phyloP scores from a whole-genome alignment of 192 early-diverging fungal species.

The Mortierella alpina region DNA sequence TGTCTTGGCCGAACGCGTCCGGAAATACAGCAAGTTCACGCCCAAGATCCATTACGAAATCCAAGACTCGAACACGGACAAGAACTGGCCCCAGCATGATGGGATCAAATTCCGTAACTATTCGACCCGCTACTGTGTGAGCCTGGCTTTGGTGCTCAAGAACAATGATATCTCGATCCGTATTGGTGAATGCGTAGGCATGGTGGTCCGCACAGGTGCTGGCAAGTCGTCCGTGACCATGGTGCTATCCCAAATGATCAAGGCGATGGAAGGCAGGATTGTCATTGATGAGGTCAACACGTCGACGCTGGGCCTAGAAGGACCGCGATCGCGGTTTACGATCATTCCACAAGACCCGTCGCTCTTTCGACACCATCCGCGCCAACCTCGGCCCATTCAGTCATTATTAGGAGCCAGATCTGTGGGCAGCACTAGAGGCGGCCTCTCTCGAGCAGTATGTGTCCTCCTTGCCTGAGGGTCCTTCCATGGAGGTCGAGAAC shows the following conservation, averaged over 20 bases:
- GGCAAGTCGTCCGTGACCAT: slow-evolving; percentile 63
- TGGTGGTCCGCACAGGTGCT: slow-evolving; percentile 67
- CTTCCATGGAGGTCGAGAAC: slow-evolving; percentile 76
- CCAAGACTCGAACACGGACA: slow-evolving; percentile 57
- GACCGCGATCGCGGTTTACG: slow-evolving; percentile 68
- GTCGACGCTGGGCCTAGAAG: slow-evolving; percentile 62
- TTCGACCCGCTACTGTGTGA: slow-evolving; percentile 81
- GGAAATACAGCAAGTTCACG: slow-evolving; percentile 81
- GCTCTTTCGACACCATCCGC: slow-evolving; percentile 69
- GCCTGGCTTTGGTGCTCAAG: slow-evolving; percentile 80
- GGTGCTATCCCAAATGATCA: slow-evolving; percentile 59
- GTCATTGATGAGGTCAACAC: slow-evolving; percentile 56
- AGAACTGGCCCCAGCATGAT: slow-evolving; percentile 80
- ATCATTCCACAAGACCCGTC: slow-evolving; percentile 84
- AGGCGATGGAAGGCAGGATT: slow-evolving; percentile 62
- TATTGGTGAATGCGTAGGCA: slow-evolving; percentile 76
- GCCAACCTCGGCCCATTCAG: slow-evolving; percentile 67
- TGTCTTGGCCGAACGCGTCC: slow-evolving; percentile 82
- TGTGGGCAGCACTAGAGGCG: slow-evolving; percentile 76
- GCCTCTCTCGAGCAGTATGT: slow-evolving; percentile 75
- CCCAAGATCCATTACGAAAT: slow-evolving; percentile 81
- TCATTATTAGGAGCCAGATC: slow-evolving; percentile 55
- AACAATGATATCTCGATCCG: slow-evolving; percentile 63
- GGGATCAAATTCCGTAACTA: slow-evolving; percentile 77
- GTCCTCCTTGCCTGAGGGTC: slow-evolving; percentile 64